Conservation (phyloP, 352 stramenopile species). For the Phytophthora brassicae region DNA sequence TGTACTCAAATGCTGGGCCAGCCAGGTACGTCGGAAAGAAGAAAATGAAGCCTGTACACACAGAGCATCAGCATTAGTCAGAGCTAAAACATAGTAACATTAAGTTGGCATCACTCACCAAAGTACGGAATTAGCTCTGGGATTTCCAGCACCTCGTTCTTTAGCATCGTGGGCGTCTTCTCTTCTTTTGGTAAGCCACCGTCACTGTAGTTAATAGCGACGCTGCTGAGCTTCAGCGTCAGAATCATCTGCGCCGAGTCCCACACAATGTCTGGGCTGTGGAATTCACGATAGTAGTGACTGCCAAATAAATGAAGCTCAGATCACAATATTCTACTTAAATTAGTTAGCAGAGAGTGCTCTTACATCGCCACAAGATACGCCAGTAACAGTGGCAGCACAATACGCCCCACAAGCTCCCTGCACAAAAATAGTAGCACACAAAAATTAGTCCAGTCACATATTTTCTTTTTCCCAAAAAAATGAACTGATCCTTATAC, state of each 20-base stretch:
- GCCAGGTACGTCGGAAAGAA: constrained; percentile 89
- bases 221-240: constrained; percentile 79
- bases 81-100: not conserved
- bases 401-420: constrained; percentile 64
- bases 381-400: constrained; percentile 55
- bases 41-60: constrained; percentile 71
- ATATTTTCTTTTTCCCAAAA: not conserved
- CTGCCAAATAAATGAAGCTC: constrained; percentile 25
- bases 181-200: constrained; percentile 68
- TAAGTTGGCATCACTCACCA: constrained; percentile 35
- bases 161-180: constrained; percentile 69
- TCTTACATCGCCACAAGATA: constrained; percentile 73
- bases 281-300: constrained; percentile 86
- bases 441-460: constrained; percentile 3
- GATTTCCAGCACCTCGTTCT: constrained; percentile 69
- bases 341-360: not conserved
- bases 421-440: constrained; percentile 24
- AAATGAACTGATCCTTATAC: constrained; percentile 24
- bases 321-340: not conserved
- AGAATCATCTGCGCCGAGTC: constrained; percentile 87
- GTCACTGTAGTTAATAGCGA: constrained; percentile 85
- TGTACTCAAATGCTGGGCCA: constrained; percentile 84
- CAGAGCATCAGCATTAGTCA: not conserved
- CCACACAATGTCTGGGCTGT: constrained; percentile 81
- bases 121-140: constrained; percentile 74